Conservation (phyloP, 768 basidiomycete genomes). For the Leccinum obscurum region DNA sequence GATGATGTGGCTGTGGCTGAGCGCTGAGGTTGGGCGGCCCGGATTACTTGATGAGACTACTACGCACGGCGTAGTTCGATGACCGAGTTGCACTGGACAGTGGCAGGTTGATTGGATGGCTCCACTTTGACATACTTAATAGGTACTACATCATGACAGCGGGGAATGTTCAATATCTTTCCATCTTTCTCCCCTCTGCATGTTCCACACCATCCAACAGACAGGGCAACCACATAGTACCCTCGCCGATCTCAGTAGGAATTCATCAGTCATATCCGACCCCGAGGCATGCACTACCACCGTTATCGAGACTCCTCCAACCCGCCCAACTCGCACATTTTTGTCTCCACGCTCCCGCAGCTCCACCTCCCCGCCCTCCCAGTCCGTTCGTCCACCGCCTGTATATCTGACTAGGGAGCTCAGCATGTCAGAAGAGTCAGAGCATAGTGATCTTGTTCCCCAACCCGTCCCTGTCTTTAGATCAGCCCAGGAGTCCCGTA, state of each 20-base stretch:
- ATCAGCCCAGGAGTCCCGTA: conserved; percentile 36
- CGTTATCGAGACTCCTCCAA: conserved; percentile 43
- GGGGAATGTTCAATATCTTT: not conserved
- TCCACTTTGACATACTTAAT: no score
- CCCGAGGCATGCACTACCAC: conserved; percentile 47
- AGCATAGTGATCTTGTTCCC: conserved; percentile 8
- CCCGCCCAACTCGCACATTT: conserved; percentile 60
- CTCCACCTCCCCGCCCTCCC: conserved; percentile 42
- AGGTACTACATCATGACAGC: no score
- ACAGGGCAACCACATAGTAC: conserved; percentile 4
- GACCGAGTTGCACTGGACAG: no score
- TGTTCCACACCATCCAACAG: no score
- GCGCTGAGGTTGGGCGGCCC: no score
- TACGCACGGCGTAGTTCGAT: no score
- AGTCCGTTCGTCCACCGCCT: conserved; percentile 43
- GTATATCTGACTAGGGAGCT: conserved; percentile 59
- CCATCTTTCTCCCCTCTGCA: not conserved
- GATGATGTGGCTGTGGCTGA: no score
- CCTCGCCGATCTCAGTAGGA: conserved; percentile 69
- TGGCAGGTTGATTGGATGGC: no score
- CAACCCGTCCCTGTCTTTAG: conserved; percentile 9
- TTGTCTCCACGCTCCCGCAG: conserved; percentile 63
- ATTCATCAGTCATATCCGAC: conserved; percentile 72
- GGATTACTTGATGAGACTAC: no score
- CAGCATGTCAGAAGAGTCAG: conserved; percentile 38